Base-by-base conservation (phyloP, 1,139 yeast species). In the Yarrowia galli region DNA sequence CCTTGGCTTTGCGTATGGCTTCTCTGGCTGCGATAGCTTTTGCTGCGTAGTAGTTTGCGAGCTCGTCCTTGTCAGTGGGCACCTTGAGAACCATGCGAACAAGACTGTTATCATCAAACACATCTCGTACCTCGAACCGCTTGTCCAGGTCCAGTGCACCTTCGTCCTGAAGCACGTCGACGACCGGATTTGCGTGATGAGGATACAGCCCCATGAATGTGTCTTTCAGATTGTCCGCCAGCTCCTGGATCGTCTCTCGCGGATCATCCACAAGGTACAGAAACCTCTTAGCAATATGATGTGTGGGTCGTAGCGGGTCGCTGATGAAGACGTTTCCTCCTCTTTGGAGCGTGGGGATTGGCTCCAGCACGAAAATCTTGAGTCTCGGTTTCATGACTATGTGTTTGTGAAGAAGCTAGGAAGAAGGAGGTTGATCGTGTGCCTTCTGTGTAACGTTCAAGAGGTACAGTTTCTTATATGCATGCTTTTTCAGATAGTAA, bases 11-110 rank as follows among this genome's bases (percentile, higher is more conserved):
- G 13, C 23, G 16, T 2, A 43, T 43, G 22, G 56, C 40, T 38
- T 36, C 16, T 2, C 18, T 13, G 10, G 58, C 40, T 7, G 28
- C 43, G 2, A 36, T 2, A 1, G 32, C 32, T 6, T 3, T 36
- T 8, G 60, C 20, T 0, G 32, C 43, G 3, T 23, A 32, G 22
- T 36, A 53, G 35, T 53, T 53, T 15, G 16, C 60, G 2, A 36
- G 60, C 60, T 53, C 60, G n/a, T 53, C 32, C 7, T 53, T 53
- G 13, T 53, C 60, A 1, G 60, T 53, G 16, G 60, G 60, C 18
- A 12, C 22, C 3, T n/a, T 22, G 15, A 53, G 43, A 7, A 53
- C 22, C 60, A 53, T 53, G 15, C 60, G 60, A 53, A 35, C 60
- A 20, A 53, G 25, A 10, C 45, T 23, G 20, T 35, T 16, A 28